phyloP scores from a whole-genome alignment of 2,329 filamentous ascomycete genomes.

The Clonostachys solani region DNA sequence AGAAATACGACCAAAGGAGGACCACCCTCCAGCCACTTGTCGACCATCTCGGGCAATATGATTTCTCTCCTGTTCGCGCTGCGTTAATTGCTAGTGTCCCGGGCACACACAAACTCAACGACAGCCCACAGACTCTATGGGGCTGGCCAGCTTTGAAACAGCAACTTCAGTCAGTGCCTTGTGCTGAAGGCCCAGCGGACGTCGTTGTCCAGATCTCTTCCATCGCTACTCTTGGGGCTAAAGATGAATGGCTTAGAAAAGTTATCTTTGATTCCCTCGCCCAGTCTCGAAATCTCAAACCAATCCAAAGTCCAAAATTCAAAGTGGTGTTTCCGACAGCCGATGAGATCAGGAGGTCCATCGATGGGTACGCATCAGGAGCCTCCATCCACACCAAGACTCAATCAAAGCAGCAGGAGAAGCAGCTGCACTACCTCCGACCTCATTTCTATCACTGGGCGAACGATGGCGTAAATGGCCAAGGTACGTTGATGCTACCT shows the following conservation, averaged over 20 bases:
- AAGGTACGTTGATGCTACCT: neutral
- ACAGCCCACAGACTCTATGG: conserved; percentile 56
- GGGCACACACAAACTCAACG: conserved; percentile 51
- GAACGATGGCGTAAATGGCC: conserved; percentile 38
- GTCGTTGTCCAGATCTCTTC: conserved; percentile 68
- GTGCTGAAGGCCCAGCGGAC: conserved; percentile 31
- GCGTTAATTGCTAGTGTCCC: conserved; percentile 78
- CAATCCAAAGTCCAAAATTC: conserved; percentile 40
- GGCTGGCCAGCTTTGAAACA: conserved; percentile 70
- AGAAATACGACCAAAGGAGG: conserved; percentile 59
- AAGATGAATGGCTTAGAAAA: conserved; percentile 66
- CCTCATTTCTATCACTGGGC: conserved; percentile 75
- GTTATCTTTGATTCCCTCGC: conserved; percentile 53
- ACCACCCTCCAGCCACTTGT: conserved; percentile 50
- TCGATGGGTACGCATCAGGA: conserved; percentile 77
- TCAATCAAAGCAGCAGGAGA: conserved; percentile 63
- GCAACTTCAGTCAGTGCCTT: conserved; percentile 50
- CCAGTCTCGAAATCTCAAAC: conserved; percentile 6
- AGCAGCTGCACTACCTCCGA: conserved; percentile 69
- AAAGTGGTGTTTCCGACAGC: conserved; percentile 78
- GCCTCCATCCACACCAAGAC: conserved; percentile 79
- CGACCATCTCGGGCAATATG: conserved; percentile 53
- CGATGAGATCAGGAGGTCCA: conserved; percentile 69
- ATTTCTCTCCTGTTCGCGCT: conserved; percentile 67
- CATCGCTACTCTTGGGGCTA: conserved; percentile 71